Base-by-base conservation (phyloP, 2,329 filamentous ascomycete species). In the Hymenoscyphus fraxineus region DNA sequence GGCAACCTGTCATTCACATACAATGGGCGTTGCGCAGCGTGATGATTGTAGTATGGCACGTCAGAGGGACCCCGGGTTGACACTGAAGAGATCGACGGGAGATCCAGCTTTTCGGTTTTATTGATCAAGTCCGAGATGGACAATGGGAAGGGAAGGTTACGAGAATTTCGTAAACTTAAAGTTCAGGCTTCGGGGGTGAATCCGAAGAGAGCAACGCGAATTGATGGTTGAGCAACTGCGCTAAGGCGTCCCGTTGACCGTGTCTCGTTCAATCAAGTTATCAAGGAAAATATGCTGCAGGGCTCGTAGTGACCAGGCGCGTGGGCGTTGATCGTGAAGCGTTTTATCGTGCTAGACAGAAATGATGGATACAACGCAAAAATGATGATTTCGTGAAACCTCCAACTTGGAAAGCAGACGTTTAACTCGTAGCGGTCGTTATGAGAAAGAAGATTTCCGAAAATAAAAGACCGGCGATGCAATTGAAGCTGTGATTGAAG, bases 31-130 rank as follows among this genome's bases (percentile, higher is more conserved):
- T 89, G 85, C 70, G 81, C 77, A 76, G 85, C 84, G 80, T 89
- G 84, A 76, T 83, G 81, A 79, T 87, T 88, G 80, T 88, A 90
- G 80, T 87, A 92, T 77, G 82, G 78, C 74, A 84, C 82, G 80
- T 93, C 89, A 79, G 85, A 83, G 76, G 84, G 83, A 82, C 88
- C 89, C 86, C 90, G 88, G 85, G 88, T 86, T 80, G 91, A 88
- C 82, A 91, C 86, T 82, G 91, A 88, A 76, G 90, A 90, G 77
- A 93, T 90, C 81, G 91, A 91, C 81, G 91, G 90, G 79, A 93
- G 88, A 91, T 93, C 92, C 92, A 96, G 92, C 84, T 93, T 95
- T 89, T 86, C 91, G 91, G 87, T 89, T 80, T 86, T 65, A 67
- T 58, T 55, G 68, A 64, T 72, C 57, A 71, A 69, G 72, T 73